These are phyloP conservation scores for Termitomyces sp. DNA, from an alignment of 768 basidiomycete genomes.

Conservation along the genomic window DNA sequence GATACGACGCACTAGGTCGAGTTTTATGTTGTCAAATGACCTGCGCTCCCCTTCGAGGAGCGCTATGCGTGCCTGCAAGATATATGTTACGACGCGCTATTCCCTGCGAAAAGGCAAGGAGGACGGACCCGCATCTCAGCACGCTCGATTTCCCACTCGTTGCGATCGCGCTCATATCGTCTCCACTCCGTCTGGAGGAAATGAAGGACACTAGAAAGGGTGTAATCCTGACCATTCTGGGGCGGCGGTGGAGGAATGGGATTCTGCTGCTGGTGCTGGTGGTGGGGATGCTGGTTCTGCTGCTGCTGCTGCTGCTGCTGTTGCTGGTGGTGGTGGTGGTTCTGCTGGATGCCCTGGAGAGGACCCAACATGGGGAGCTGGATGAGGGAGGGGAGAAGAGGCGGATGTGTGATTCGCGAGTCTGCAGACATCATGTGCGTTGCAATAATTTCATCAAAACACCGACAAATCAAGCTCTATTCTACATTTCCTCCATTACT, in stretches of 20 bases:
- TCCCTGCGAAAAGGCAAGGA: constrained; percentile 12
- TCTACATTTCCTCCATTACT: constrained; percentile 37
- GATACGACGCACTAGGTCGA: constrained; percentile 92
- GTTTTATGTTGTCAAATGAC: constrained; percentile 94
- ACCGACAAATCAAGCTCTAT: constrained; percentile 29
- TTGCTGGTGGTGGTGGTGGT: constrained; percentile 45
- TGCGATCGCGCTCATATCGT: constrained; percentile 94
- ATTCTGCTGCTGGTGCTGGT: constrained; percentile 41
- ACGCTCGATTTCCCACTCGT: constrained; percentile 99
- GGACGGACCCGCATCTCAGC: constrained; percentile 94
- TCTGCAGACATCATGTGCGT: constrained; percentile 16
- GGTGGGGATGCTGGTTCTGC: constrained; percentile 49
- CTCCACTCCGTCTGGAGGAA: constrained; percentile 99
- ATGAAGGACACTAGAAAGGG: constrained; percentile 90
- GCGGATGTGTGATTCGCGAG: constrained; percentile 18
- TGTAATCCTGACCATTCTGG: constrained; percentile 88
- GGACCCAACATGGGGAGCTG: constrained; percentile 70
- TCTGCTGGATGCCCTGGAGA: constrained; percentile 57
- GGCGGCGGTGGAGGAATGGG: constrained; percentile 70
- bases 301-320: constrained; percentile 56
- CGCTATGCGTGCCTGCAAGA: constrained; percentile 84
- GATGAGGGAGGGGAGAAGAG: constrained; percentile 26
- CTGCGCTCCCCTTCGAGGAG: constrained; percentile 95
- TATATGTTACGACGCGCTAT: constrained; percentile 24
- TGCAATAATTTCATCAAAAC: constrained; percentile 29